Percentiles rank a stretch among this genome's conserved stretches.
These are phyloP conservation scores for Penicillium egyptiacum DNA, from an alignment of 495 filamentous ascomycete species.

Conservation along the genomic window DNA sequence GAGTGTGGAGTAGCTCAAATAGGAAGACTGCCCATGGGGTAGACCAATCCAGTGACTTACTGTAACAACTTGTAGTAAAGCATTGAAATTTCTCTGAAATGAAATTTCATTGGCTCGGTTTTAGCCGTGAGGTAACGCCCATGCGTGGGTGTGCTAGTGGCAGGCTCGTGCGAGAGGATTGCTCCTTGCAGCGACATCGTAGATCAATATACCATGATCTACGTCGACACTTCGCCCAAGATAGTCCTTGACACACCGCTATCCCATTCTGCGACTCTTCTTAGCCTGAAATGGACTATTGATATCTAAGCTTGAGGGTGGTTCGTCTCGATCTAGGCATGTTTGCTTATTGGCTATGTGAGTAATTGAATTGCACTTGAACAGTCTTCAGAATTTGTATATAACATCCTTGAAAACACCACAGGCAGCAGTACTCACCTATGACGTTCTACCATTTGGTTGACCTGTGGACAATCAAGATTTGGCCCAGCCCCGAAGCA, in stretches of 20 bases:
- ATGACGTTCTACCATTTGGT: background rate
- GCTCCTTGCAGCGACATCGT: slow-evolving; percentile 4
- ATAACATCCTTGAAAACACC: too few relatives aligned
- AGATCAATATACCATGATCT: slow-evolving; percentile 5
- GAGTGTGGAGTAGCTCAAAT: background rate
- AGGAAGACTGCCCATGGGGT: background rate
- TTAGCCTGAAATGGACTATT: background rate
- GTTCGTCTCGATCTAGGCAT: too few relatives aligned
- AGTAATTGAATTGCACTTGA: too few relatives aligned
- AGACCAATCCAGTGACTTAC: background rate
- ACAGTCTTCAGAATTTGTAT: too few relatives aligned
- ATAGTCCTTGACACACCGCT: slow-evolving; percentile 5
- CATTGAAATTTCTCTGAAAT: background rate
- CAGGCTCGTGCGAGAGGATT: slow-evolving; percentile 5
- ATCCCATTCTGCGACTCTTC: background rate
- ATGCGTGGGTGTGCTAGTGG: slow-evolving; percentile 5
- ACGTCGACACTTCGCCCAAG: background rate
- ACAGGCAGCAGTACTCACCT: too few relatives aligned
- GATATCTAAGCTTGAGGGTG: too few relatives aligned
- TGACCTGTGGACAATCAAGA: background rate
- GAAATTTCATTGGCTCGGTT: background rate
- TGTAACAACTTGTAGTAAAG: background rate
- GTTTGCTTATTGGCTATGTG: too few relatives aligned
- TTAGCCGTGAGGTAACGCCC: background rate
- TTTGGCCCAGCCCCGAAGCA: background rate